Percentiles rank a stretch among this genome's conserved stretches.
These are phyloP conservation scores for Fusarium cicatricum DNA, from an alignment of 2,329 filamentous ascomycete genomes.

Conservation along the genomic window DNA sequence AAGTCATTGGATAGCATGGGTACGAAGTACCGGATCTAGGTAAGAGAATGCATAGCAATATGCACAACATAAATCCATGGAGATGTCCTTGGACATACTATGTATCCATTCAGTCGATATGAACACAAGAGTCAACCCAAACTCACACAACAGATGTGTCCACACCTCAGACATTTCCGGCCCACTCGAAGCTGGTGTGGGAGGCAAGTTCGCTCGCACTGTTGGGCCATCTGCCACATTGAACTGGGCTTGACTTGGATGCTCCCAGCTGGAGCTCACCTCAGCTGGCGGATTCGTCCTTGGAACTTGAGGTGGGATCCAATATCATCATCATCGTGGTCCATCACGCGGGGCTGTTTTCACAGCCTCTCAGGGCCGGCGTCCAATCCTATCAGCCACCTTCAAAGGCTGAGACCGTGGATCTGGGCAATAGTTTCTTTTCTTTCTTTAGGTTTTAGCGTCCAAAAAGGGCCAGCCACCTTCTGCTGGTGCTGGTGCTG, in stretches of 20 bases:
- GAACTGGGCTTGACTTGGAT: slow-evolving; percentile 19
- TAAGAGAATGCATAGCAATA: slow-evolving; percentile 31
- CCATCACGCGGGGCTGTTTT: slow-evolving; percentile 16
- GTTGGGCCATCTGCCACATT: slow-evolving; percentile 29
- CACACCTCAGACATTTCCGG: not conserved
- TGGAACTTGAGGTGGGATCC: not conserved
- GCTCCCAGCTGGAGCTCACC: not conserved
- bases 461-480: not conserved
- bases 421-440: not conserved
- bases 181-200: slow-evolving; percentile 16
- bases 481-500: not conserved
- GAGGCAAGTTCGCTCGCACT: slow-evolving; percentile 33
- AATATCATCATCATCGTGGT: not conserved
- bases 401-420: slow-evolving; percentile 9
- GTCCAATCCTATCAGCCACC: slow-evolving; percentile 15
- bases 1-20: slow-evolving; percentile 21
- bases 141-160: too few species aligned
- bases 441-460: slow-evolving; percentile 1
- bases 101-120: slow-evolving; percentile 7
- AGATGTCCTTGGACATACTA: slow-evolving; percentile 16
- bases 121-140: slow-evolving; percentile 1
- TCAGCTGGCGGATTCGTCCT: slow-evolving; percentile 3
- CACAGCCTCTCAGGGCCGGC: slow-evolving; percentile 3
- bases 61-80: slow-evolving; percentile 38
- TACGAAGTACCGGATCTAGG: slow-evolving; percentile 20